Conservation (phyloP, 192 early-diverging fungal genomes). For the Phycomyces blakesleeanus region DNA sequence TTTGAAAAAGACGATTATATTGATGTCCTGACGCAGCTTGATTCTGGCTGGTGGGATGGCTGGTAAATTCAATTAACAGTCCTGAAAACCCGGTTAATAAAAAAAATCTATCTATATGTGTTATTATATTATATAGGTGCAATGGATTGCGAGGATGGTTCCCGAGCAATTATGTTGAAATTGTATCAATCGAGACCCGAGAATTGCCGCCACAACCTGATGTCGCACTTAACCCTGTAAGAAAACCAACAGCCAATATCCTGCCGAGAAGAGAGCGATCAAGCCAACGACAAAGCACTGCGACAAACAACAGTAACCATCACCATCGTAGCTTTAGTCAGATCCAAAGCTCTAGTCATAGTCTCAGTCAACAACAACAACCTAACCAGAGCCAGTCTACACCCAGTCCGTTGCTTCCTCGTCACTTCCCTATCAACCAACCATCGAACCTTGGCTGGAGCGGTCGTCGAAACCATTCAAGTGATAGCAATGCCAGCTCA, state of each 20-base stretch:
- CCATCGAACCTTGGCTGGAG: neutral
- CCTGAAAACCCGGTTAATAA: neutral
- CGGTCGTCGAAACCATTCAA: neutral
- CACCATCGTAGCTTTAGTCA: too few species aligned
- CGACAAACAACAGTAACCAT: too few species aligned
- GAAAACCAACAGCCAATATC: too few species aligned
- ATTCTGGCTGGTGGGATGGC: constrained; percentile 98
- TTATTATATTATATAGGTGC: constrained; percentile 35
- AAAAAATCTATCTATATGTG: neutral
- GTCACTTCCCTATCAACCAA: neutral
- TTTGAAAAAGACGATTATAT: constrained; percentile 87
- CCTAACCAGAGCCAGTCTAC: neutral
- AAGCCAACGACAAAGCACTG: too few species aligned
- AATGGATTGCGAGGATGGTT: constrained; percentile 85
- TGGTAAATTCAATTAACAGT: constrained; percentile 29
- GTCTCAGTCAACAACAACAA: too few species aligned
- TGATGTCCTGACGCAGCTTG: constrained; percentile 84
- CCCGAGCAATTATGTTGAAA: constrained; percentile 82
- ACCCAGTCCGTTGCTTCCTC: neutral
- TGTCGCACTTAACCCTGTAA: too few species aligned
- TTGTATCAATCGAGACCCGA: constrained; percentile 22
- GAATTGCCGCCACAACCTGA: too few species aligned
- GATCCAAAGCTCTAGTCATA: too few species aligned
- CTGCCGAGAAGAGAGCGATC: too few species aligned
- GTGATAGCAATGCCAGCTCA: neutral